Evolutionary conservation across 257 asterid genomes (phyloP).

Genomic region (Mitragyna speciosa): DNA sequence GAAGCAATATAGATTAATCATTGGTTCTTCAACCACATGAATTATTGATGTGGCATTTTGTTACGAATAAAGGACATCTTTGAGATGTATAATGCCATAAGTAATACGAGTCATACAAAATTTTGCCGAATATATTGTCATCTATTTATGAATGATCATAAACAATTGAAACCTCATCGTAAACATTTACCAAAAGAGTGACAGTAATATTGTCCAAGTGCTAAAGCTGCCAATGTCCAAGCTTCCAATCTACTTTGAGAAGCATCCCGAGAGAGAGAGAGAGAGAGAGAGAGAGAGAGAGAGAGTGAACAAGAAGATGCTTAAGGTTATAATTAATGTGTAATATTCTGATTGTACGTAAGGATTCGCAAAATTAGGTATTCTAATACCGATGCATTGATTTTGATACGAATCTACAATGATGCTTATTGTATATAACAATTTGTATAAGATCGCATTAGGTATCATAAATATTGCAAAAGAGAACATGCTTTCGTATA

Average conservation of each 20-base stretch:
- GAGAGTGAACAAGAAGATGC: neutral
- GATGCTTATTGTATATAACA: neutral
- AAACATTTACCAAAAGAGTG: neutral
- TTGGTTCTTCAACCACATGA: neutral
- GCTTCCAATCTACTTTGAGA: neutral
- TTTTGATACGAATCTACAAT: neutral
- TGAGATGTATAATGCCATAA: too few relatives aligned
- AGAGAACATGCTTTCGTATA: too few relatives aligned
- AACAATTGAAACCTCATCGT: neutral
- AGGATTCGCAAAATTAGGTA: neutral
- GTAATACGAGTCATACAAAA: neutral
- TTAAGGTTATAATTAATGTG: neutral
- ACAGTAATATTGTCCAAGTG: neutral
- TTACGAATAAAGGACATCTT: too few relatives aligned
- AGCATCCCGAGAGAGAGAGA: too few relatives aligned
- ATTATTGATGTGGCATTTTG: too few relatives aligned
- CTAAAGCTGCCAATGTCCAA: neutral
- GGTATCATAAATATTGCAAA: neutral
- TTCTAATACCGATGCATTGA: neutral
- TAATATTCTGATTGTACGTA: neutral
- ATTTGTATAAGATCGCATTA: neutral
- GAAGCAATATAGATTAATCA: neutral
- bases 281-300: too few relatives aligned
- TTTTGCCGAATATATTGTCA: neutral
- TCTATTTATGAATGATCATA: neutral